These are phyloP conservation scores for Cotoneaster glaucophyllus DNA, from an alignment of 306 rosid genomes.

Conservation along the genomic window DNA sequence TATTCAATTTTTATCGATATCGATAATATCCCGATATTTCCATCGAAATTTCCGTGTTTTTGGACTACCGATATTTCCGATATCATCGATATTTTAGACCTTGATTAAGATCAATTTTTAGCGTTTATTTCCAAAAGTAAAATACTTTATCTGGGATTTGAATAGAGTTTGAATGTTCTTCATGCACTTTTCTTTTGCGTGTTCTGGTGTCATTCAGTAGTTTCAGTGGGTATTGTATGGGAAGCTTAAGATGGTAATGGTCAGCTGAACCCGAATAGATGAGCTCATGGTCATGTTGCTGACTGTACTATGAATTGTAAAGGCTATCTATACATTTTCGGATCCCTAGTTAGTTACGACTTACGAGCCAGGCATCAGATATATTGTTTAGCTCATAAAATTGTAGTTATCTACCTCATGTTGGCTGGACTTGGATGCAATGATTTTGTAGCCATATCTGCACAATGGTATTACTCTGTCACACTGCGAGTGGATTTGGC, in stretches of 20 bases:
- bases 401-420: not conserved
- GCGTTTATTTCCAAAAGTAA: not conserved
- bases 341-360: not conserved
- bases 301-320: not conserved
- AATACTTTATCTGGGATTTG: not conserved
- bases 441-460: not conserved
- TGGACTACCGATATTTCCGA: too few species aligned
- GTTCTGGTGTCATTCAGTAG: not conserved
- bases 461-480: not conserved
- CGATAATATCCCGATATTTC: too few species aligned
- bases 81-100: too few species aligned
- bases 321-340: not conserved
- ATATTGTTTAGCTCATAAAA: not conserved
- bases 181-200: not conserved
- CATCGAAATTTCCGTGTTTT: too few species aligned
- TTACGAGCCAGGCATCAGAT: not conserved
- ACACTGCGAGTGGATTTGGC: not conserved
- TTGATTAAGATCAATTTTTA: not conserved
- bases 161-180: not conserved
- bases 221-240: not conserved
- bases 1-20: too few species aligned
- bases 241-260: not conserved
- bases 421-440: slow-evolving; percentile 1
- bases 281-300: not conserved
- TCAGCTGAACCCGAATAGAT: not conserved